Conservation (phyloP, 2,329 filamentous ascomycete species). For the Parastagonospora avenae region DNA sequence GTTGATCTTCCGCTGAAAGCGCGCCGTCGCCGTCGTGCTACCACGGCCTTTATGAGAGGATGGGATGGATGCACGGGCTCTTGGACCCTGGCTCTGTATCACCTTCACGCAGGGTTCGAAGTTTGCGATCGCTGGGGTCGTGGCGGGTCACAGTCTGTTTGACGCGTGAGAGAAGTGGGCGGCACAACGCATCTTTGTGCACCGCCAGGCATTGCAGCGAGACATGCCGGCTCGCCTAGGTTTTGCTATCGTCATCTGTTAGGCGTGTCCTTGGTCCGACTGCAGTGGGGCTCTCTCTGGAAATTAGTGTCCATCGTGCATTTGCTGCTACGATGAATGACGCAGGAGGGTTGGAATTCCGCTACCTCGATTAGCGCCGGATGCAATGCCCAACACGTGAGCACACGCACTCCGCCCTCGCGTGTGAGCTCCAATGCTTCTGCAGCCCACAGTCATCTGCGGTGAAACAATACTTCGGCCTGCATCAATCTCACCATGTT, state of each 20-base stretch:
- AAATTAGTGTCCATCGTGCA: conserved; percentile 9
- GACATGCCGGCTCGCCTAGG: conserved; percentile 7
- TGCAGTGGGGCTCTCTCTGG: conserved; percentile 12
- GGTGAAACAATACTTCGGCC: conserved; percentile 5
- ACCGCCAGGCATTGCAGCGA: conserved; percentile 4
- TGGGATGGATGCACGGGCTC: conserved; percentile 20
- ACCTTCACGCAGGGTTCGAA: neutral
- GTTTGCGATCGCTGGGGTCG: neutral
- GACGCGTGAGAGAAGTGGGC: neutral
- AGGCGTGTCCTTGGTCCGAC: conserved; percentile 19
- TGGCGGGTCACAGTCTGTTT: neutral
- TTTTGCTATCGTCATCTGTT: conserved; percentile 25
- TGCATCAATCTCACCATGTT: too few relatives aligned
- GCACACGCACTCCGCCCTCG: neutral
- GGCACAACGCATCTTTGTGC: conserved; percentile 2
- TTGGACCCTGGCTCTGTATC: conserved; percentile 34
- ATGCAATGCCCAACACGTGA: conserved; percentile 13
- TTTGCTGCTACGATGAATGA: conserved; percentile 17
- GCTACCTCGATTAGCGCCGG: conserved; percentile 10
- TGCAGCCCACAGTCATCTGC: conserved; percentile 7
- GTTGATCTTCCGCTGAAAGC: conserved; percentile 40
- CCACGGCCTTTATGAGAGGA: conserved; percentile 27
- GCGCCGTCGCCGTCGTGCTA: conserved; percentile 33
- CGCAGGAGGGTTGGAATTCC: conserved; percentile 13
- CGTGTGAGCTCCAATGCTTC: conserved; percentile 4